Evolutionary conservation across 345 rosid species (phyloP).

Genomic region (Draba incana): DNA sequence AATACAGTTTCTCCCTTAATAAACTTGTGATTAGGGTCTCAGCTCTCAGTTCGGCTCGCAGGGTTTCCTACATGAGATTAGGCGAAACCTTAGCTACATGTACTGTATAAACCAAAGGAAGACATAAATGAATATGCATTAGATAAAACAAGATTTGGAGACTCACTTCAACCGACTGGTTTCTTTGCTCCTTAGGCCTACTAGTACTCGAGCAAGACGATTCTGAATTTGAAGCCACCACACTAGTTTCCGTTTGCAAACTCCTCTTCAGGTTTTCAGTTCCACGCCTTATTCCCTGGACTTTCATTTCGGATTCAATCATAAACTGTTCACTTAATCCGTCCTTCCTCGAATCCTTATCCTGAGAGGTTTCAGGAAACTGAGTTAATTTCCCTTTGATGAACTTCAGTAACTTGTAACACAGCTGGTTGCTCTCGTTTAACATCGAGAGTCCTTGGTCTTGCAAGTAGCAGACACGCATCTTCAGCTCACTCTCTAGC

Average conservation of each 20-base stretch:
- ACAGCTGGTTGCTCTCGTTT: conserved; percentile 59
- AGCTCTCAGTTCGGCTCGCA: conserved; percentile 67
- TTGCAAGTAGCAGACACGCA: conserved; percentile 68
- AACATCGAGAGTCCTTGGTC: conserved; percentile 74
- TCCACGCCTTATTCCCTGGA: conserved; percentile 72
- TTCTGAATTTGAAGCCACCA: conserved; percentile 48
- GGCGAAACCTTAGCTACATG: conserved; percentile 24
- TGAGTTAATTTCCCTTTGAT: conserved; percentile 58
- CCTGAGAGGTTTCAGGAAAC: conserved; percentile 52
- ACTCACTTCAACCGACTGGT: conserved; percentile 66
- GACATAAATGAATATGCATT: neutral
- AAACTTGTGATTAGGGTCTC: conserved; percentile 73
- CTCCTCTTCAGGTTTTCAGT: conserved; percentile 72
- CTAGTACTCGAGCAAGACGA: conserved; percentile 28
- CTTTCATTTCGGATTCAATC: conserved; percentile 72
- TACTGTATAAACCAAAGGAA: conserved; percentile 8
- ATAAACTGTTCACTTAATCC: conserved; percentile 70
- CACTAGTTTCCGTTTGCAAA: conserved; percentile 64
- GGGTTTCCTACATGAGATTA: conserved; percentile 52
- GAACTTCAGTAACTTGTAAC: conserved; percentile 67
- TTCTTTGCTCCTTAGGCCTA: conserved; percentile 44
- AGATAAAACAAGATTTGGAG: neutral
- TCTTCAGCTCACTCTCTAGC: conserved; percentile 73
- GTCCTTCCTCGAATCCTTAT: conserved; percentile 36
- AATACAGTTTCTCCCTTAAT: conserved; percentile 80